Evolutionary conservation across 2,329 filamentous ascomycete species (phyloP).

Genomic region (Plectosphaerella cucumerina): DNA sequence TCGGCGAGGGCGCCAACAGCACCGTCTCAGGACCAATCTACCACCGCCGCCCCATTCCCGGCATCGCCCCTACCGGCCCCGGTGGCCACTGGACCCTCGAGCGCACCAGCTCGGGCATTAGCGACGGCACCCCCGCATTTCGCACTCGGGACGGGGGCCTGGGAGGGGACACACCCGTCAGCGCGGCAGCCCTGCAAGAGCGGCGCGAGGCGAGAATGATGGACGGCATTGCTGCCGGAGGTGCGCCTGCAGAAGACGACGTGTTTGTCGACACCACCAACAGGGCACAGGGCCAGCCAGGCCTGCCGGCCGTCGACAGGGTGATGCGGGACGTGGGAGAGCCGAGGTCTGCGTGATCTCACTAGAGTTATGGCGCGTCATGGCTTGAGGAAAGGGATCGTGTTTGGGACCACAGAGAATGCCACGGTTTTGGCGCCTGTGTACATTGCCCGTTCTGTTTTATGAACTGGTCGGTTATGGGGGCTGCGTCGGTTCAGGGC

Average conservation of each 20-base stretch:
- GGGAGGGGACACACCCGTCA: constrained; percentile 37
- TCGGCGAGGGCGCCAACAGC: constrained; percentile 86
- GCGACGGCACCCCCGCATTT: constrained; percentile 32
- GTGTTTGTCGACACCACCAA: constrained; percentile 62
- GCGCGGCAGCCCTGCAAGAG: constrained; percentile 43
- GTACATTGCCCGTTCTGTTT: too few species aligned
- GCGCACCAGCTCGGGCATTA: constrained; percentile 47
- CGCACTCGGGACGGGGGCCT: constrained; percentile 26
- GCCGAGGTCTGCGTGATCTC: too few species aligned
- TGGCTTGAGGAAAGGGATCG: too few species aligned
- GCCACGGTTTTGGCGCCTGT: too few species aligned
- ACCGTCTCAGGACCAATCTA: constrained; percentile 78
- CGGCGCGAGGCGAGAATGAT: constrained; percentile 60
- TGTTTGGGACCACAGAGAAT: too few species aligned
- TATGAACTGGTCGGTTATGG: too few species aligned
- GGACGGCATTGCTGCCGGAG: constrained; percentile 60
- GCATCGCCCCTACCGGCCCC: constrained; percentile 14
- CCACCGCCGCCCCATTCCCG: constrained; percentile 44
- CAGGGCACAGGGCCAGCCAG: constrained; percentile 27
- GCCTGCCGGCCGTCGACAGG: too few species aligned
- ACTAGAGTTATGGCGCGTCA: too few species aligned
- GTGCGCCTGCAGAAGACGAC: constrained; percentile 42
- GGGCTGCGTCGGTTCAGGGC: too few species aligned
- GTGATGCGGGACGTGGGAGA: too few species aligned
- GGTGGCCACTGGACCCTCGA: constrained; percentile 38